Evolutionary conservation across 2,329 filamentous ascomycete genomes (phyloP), one percentile per base, ranked within the genome.

Genomic region (Fusarium zealandicum): DNA sequence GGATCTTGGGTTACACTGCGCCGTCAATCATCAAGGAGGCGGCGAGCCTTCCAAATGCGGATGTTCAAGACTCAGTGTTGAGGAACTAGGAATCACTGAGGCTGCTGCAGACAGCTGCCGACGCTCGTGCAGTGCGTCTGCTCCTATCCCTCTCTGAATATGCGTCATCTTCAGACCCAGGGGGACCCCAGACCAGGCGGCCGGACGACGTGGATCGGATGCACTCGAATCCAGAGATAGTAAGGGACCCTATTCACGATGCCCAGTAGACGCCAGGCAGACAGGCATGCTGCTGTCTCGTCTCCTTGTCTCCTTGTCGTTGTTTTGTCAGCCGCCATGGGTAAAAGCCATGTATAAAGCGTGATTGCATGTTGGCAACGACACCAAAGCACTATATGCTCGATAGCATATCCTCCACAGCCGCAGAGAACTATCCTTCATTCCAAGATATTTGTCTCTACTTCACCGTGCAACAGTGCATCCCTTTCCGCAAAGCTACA

Each of bases 221-320:
- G 64, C 61, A 66, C 42, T 47, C 27, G 14, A 42, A 49, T 57
- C 64, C 55, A 18, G 57, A 64, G 57, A 44, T 54, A 57, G 64
- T 57, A 62, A 65, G 51, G 64, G 54, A 57, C 40, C 48, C 35
- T 50, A 31, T 45, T 59, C 55, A 53, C 38, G 59, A 60, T 38
- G 46, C 39, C 54, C 49, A 20, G 51, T 32, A 63, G 38, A 32
- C 49, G 28, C 30, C 14, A 25, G 22, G 22, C 6, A 25, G 22
- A 3, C 33, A 43, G 25, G 27, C 33, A 43, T 20, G 27, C 51
- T 43, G 48, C 60, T 46, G 51, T 53, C 46, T 49, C 43, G 20
- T 54, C 33, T 49, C 27, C 36, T 53, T 47, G 35, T 33, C 32
- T 38, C 48, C 31, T 61, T 22, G 8, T 20, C 31, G 35, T 38